These are phyloP conservation scores for Saksenaea oblongispora DNA, from an alignment of 371 early-diverging fungal genomes.

Conservation along the genomic window DNA sequence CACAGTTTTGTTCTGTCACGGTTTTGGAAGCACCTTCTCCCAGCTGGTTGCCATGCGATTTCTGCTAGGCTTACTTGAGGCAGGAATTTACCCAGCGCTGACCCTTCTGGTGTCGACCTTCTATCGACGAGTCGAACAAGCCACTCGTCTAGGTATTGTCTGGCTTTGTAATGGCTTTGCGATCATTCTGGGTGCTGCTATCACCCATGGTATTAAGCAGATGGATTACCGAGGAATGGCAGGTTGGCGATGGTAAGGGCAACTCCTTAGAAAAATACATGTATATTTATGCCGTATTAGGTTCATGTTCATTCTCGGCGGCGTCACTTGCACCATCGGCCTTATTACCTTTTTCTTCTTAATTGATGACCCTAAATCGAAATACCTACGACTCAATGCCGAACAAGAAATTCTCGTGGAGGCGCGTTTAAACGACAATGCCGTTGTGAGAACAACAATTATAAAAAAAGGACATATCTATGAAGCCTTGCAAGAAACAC, in stretches of 20 bases:
- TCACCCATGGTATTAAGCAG: conserved; percentile 46
- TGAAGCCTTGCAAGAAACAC: conserved; percentile 9
- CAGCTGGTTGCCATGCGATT: conserved; percentile 8
- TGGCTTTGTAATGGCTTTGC: conserved; percentile 20
- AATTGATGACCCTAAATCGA: conserved; percentile 11
- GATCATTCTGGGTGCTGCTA: conserved; percentile 50
- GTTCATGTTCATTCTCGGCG: conserved; percentile 12
- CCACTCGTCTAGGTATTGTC: conserved; percentile 6
- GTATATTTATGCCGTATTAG: neutral
- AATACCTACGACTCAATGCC: conserved; percentile 6
- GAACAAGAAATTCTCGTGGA: conserved; percentile 9
- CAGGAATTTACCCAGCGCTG: conserved; percentile 1
- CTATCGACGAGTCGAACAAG: conserved; percentile 11
- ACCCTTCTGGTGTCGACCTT: neutral
- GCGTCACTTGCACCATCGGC: conserved; percentile 6
- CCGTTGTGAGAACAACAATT: neutral
- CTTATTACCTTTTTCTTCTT: conserved; percentile 8
- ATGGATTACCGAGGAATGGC: conserved; percentile 33
- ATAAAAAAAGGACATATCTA: conserved; percentile 5
- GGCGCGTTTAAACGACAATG: conserved; percentile 10
- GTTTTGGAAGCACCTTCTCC: conserved; percentile 5
- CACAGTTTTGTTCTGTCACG: neutral
- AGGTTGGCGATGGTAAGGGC: conserved; percentile 38
- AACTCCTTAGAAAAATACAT: neutral
- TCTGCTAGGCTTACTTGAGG: conserved; percentile 14